A percentile compares a stretch with the other conserved stretches of the same genome.
phyloP scores from a whole-genome alignment of 768 basidiomycete genomes.

The Gymnopilus dilepis region DNA sequence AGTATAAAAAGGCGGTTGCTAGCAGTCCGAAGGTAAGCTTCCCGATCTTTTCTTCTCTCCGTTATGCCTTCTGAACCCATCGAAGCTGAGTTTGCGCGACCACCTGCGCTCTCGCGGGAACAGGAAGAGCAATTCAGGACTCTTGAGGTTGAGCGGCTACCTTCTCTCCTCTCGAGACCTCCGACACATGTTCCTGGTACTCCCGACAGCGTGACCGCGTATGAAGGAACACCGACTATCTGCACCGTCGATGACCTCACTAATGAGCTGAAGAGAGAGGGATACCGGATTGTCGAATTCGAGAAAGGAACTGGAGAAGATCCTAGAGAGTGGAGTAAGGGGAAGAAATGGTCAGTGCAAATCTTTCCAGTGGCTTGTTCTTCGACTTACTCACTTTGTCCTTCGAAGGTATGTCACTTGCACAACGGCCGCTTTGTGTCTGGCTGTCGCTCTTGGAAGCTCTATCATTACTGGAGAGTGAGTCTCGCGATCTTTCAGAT shows the following conservation, averaged over 20 bases:
- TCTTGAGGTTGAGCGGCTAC: slow-evolving; percentile 29
- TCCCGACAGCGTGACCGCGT: neutral
- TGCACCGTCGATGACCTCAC: slow-evolving; percentile 24
- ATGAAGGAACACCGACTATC: neutral
- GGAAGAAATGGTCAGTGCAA: slow-evolving; percentile 39
- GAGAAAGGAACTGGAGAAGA: slow-evolving; percentile 37
- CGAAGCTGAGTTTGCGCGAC: slow-evolving; percentile 33
- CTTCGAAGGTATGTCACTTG: slow-evolving; percentile 40
- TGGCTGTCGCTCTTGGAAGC: slow-evolving; percentile 43
- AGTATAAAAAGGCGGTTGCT: neutral
- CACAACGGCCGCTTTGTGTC: slow-evolving; percentile 40
- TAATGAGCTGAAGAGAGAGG: slow-evolving; percentile 24
- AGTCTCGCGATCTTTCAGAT: slow-evolving; percentile 18
- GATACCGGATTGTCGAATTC: slow-evolving; percentile 31
- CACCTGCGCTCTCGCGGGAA: slow-evolving; percentile 29
- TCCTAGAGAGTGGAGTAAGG: slow-evolving; percentile 39
- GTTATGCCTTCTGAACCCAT: slow-evolving; percentile 37
- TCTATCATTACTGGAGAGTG: slow-evolving; percentile 49
- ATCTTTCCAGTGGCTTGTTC: neutral
- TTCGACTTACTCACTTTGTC: neutral
- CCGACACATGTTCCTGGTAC: slow-evolving; percentile 19
- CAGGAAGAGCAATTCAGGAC: slow-evolving; percentile 35
- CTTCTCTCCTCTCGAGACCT: slow-evolving; percentile 16
- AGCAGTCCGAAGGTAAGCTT: neutral
- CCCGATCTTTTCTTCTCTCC: neutral